Evolutionary conservation across 1,284 basidiomycete species (phyloP), one percentile per base, ranked within the genome.

Genomic region (Pseudozyma tsukubaensis): DNA sequence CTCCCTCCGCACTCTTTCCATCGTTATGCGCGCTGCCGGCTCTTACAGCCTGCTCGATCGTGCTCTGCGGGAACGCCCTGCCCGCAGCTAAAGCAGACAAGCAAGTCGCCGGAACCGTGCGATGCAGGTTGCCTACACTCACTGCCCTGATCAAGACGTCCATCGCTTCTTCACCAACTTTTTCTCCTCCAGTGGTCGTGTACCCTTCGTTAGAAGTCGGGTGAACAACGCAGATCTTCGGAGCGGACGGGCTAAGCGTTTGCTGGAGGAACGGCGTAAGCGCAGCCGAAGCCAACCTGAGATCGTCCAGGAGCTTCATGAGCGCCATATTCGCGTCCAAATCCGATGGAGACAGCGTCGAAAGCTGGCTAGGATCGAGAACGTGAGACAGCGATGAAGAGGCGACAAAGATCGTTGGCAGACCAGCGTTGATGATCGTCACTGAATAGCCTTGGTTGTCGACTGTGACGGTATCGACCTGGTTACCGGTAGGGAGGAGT

Each of bases 221-320:
- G 39, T 76, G 73, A 19, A 84, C 68, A 43, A 84, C 71, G 70
- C 81, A 81, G 54, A 84, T 77, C 52, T 84, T 84, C 14, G 83
- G 83, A 16, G 79, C 78, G 4, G 79, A 74, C 0, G 78, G 71
- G 39, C 69, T 71, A 21, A 80, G 63, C 9, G 53, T 70, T 4
- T 55, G 45, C 3, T 29, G 16, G 7, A 82, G 61, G 9, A 32
- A 56, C 0, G 76, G 69, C 0, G 74, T 70, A 4, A 78, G 60
- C 6, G 35, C 39, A 1, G 75, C 72, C 0, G 76, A 72, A 1
- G 58, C 69, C 4, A 53, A 59, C 3, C 83, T 72, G 4, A 84
- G 50, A 2, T 47, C 11, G 45, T 83, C 82, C 0, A 81, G 64
- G 18, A 64, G 53, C 24, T 40, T 47, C 69, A 72, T 77, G 2